Conservation (phyloP, 768 basidiomycete species). For the Agrocybe praecox region DNA sequence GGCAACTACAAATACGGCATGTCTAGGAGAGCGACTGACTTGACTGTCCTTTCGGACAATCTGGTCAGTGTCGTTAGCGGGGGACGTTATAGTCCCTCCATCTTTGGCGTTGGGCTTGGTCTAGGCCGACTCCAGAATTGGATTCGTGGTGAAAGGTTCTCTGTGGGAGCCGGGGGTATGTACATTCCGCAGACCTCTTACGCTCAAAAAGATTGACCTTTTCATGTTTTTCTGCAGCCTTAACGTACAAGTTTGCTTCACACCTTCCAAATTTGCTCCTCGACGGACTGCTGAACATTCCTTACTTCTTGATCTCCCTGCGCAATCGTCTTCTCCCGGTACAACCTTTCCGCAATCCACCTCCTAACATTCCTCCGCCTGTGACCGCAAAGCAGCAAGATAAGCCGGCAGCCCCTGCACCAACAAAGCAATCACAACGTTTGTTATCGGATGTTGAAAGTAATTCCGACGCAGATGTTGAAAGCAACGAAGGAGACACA, state of each 20-base stretch:
- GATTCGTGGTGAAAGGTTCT: conserved; percentile 68
- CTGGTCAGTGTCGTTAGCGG: conserved; percentile 62
- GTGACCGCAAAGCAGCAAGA: conserved; percentile 14
- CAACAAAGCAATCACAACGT: conserved; percentile 10
- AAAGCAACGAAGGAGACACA: conserved; percentile 59
- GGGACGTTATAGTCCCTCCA: conserved; percentile 46
- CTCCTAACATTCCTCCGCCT: conserved; percentile 31
- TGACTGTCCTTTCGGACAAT: conserved; percentile 58
- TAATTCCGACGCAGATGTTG: conserved; percentile 68
- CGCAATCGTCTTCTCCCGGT: conserved; percentile 62
- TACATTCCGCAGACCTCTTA: conserved; percentile 4
- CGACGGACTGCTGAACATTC: conserved; percentile 66
- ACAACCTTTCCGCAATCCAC: conserved; percentile 44
- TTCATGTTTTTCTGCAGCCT: conserved; percentile 42
- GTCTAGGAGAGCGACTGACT: conserved; percentile 56
- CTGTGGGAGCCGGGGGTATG: conserved; percentile 81
- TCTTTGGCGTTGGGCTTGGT: conserved; percentile 46
- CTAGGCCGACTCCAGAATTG: conserved; percentile 55
- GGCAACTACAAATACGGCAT: conserved; percentile 40
- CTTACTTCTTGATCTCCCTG: conserved; percentile 61
- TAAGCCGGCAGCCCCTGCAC: conserved; percentile 6
- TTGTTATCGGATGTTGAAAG: conserved; percentile 38
- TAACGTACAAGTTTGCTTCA: conserved; percentile 71
- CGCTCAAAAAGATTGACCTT: conserved; percentile 7
- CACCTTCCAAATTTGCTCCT: conserved; percentile 66